These are phyloP conservation scores for Dendrocalamus sinicus DNA, from an alignment of 176 grass and related monocot genomes.

Conservation along the genomic window DNA sequence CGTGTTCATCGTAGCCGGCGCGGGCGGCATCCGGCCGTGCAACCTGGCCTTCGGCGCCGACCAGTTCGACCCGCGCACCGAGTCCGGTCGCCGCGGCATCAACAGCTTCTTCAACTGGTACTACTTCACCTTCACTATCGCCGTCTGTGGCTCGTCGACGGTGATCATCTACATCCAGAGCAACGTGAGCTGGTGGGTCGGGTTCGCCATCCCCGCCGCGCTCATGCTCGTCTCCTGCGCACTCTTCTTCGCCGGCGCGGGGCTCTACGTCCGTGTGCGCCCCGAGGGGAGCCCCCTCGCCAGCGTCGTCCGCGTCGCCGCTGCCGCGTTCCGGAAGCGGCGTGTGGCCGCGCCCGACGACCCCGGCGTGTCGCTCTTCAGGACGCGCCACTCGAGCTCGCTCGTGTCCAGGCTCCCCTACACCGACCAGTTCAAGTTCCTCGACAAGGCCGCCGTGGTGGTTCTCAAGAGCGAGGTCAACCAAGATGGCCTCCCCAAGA, in stretches of 20 bases:
- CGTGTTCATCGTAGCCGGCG: conserved; percentile 59
- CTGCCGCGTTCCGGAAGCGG: conserved; percentile 54
- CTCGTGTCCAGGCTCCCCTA: conserved; percentile 62
- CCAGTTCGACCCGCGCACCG: conserved; percentile 73
- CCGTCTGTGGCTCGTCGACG: conserved; percentile 62
- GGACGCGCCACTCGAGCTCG: conserved; percentile 50
- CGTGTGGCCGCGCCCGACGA: neutral
- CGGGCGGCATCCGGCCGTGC: conserved; percentile 81
- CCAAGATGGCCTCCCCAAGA: conserved; percentile 16
- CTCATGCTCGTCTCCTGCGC: conserved; percentile 64
- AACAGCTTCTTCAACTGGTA: conserved; percentile 97
- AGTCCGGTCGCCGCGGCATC: conserved; percentile 63
- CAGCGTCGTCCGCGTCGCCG: conserved; percentile 48
- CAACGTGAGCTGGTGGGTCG: conserved; percentile 69
- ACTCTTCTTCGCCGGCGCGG: conserved; percentile 65
- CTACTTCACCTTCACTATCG: conserved; percentile 79
- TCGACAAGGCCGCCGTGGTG: conserved; percentile 72
- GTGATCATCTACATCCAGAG: conserved; percentile 83
- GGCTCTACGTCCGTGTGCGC: conserved; percentile 60
- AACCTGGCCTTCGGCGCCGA: conserved; percentile 82
- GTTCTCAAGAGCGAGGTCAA: conserved; percentile 37
- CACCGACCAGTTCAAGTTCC: conserved; percentile 77
- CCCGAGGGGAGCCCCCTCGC: conserved; percentile 70
- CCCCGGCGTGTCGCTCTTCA: conserved; percentile 44
- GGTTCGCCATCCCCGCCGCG: conserved; percentile 63